These are phyloP conservation scores for Yamadazyma triangularis DNA, from an alignment of 1,139 yeast species.

Conservation along the genomic window DNA sequence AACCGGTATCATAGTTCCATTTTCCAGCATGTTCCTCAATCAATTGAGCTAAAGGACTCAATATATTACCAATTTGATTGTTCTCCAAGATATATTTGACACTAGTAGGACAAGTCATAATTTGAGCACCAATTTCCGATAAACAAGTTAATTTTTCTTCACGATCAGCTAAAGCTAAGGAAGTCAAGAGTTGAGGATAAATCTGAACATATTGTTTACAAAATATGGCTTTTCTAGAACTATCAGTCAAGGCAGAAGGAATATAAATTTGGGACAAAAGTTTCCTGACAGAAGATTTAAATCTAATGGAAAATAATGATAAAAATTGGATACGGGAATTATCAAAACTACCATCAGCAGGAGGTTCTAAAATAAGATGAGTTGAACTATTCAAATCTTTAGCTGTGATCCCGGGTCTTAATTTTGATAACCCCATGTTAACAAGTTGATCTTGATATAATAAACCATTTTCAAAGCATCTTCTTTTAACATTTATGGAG, in stretches of 20 bases:
- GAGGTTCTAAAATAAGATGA: slow-evolving; percentile 11
- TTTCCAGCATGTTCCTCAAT: slow-evolving; percentile 35
- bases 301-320: slow-evolving; percentile 53
- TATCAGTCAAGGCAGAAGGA: slow-evolving; percentile 51
- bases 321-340: slow-evolving; percentile 51
- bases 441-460: slow-evolving; percentile 23
- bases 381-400: slow-evolving; percentile 13
- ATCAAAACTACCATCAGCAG: slow-evolving; percentile 7
- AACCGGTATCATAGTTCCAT: slow-evolving; percentile 23
- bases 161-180: slow-evolving; percentile 51
- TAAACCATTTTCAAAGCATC: slow-evolving; percentile 29
- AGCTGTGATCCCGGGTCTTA: slow-evolving; percentile 10
- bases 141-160: slow-evolving; percentile 59
- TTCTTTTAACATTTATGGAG: slow-evolving; percentile 13
- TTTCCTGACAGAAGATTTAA: slow-evolving; percentile 47
- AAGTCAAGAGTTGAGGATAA: slow-evolving; percentile 49
- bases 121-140: slow-evolving; percentile 54
- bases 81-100: slow-evolving; percentile 37
- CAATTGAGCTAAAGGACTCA: slow-evolving; percentile 46
- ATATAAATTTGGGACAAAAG: slow-evolving; percentile 43
- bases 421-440: slow-evolving; percentile 17
- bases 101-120: slow-evolving; percentile 62
- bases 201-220: slow-evolving; percentile 51
- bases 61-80: slow-evolving; percentile 33
- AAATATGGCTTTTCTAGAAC: slow-evolving; percentile 41